phyloP scores from a whole-genome alignment of 441 rosid genomes.

The Omphalea diandra region DNA sequence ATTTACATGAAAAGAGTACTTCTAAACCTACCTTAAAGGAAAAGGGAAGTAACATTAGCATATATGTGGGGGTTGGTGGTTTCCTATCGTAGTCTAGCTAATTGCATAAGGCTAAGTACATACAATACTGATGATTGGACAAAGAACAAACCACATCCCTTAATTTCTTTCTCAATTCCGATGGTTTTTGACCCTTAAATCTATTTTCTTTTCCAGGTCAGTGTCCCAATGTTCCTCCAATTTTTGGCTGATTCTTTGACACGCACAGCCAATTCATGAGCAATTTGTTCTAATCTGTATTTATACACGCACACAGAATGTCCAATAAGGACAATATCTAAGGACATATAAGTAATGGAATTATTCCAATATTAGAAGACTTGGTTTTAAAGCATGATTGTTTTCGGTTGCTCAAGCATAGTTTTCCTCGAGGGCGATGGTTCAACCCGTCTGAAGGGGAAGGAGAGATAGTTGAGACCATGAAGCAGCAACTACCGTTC shows the following conservation, averaged over 20 bases:
- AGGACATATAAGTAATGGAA: neutral
- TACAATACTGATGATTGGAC: neutral
- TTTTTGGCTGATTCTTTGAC: no score
- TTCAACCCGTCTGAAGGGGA: constrained; percentile 22
- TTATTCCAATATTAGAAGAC: constrained; percentile 7
- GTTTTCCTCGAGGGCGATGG: constrained; percentile 32
- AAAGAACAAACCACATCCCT: neutral
- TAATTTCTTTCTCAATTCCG: neutral
- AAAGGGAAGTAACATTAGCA: neutral
- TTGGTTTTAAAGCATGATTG: constrained; percentile 20
- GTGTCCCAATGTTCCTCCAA: neutral
- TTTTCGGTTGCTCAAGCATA: constrained; percentile 22
- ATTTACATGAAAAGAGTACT: neutral
- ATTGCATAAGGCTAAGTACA: neutral
- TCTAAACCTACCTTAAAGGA: constrained; percentile 2
- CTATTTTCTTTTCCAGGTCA: neutral
- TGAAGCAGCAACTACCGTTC: constrained; percentile 21
- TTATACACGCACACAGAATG: no score
- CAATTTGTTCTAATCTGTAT: no score
- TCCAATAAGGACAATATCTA: neutral
- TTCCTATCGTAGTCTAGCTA: neutral
- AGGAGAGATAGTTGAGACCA: constrained; percentile 8
- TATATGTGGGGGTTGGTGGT: neutral
- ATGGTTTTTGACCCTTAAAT: neutral
- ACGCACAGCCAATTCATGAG: no score